A percentile compares a stretch with the other conserved stretches of the same genome.
These are phyloP conservation scores for Penicillium sp. DNA, from an alignment of 2,329 filamentous ascomycete genomes.

Conservation along the genomic window DNA sequence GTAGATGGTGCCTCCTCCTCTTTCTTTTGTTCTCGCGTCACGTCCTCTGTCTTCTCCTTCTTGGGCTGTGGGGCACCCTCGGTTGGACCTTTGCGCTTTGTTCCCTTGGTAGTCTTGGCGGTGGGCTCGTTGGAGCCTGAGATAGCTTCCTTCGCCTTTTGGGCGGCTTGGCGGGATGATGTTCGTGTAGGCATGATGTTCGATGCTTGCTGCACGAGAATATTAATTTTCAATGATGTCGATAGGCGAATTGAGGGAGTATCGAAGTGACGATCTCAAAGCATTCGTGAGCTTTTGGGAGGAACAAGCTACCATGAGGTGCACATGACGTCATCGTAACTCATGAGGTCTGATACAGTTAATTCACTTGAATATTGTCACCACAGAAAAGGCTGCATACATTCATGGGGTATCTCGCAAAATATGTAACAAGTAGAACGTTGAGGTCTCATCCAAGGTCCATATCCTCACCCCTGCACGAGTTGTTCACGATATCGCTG, in stretches of 20 bases:
- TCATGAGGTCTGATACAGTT: too few relatives aligned
- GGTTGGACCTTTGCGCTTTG: conserved; percentile 40
- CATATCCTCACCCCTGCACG: conserved; percentile 30
- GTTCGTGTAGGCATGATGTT: conserved; percentile 34
- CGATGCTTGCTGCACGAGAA: background rate
- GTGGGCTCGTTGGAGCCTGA: conserved; percentile 31
- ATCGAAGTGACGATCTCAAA: background rate
- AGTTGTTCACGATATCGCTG: conserved; percentile 13
- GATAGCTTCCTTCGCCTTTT: conserved; percentile 44
- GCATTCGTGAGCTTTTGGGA: background rate
- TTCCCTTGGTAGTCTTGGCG: conserved; percentile 27
- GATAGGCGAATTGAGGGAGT: background rate
- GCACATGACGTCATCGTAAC: conserved; percentile 36
- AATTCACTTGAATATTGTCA: background rate
- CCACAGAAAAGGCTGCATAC: background rate
- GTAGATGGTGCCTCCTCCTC: conserved; percentile 17
- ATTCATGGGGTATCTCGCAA: background rate
- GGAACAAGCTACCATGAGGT: conserved; percentile 13
- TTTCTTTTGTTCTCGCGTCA: conserved; percentile 14
- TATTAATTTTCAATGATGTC: background rate
- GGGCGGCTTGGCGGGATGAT: conserved; percentile 44
- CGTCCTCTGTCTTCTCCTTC: conserved; percentile 37
- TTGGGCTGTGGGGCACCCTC: conserved; percentile 34
- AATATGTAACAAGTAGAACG: background rate
- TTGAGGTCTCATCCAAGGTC: conserved; percentile 31